Conservation (phyloP, 352 stramenopile genomes). For the Phytophthora lateralis region DNA sequence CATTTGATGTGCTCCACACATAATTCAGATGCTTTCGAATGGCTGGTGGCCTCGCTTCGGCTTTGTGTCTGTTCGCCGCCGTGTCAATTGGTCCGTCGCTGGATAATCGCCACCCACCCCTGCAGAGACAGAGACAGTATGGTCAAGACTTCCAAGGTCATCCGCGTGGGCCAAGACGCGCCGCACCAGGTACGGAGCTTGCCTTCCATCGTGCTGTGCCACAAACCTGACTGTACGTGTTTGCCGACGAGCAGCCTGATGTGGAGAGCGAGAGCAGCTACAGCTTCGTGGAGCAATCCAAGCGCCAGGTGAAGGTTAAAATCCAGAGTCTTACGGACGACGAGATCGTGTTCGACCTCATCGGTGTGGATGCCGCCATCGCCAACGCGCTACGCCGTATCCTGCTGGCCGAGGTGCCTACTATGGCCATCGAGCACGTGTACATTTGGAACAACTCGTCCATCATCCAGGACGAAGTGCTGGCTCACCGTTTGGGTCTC, state of each 20-base stretch:
- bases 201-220: not conserved
- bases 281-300: conserved; percentile 83
- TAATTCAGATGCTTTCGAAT: conserved; percentile 16
- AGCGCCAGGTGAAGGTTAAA: conserved; percentile 86
- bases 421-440: conserved; percentile 94
- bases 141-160: conserved; percentile 76
- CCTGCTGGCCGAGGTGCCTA: conserved; percentile 90
- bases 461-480: conserved; percentile 94
- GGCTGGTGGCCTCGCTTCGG: conserved; percentile 32
- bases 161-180: conserved; percentile 75
- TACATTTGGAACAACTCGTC: conserved; percentile 95
- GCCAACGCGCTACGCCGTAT: conserved; percentile 93
- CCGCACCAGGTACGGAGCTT: conserved; percentile 63
- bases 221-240: conserved; percentile 9
- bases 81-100: conserved; percentile 27
- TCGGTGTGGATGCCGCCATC: conserved; percentile 92
- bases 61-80: conserved; percentile 31
- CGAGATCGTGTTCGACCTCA: conserved; percentile 92
- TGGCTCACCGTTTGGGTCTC: conserved; percentile 90
- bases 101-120: conserved; percentile 6
- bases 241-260: conserved; percentile 60
- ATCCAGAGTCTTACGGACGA: conserved; percentile 86
- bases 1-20: not conserved
- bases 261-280: conserved; percentile 74
- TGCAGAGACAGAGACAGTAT: conserved; percentile 37